These are phyloP conservation scores for Leptodermis oblonga DNA, from an alignment of 257 asterid genomes.

Conservation along the genomic window DNA sequence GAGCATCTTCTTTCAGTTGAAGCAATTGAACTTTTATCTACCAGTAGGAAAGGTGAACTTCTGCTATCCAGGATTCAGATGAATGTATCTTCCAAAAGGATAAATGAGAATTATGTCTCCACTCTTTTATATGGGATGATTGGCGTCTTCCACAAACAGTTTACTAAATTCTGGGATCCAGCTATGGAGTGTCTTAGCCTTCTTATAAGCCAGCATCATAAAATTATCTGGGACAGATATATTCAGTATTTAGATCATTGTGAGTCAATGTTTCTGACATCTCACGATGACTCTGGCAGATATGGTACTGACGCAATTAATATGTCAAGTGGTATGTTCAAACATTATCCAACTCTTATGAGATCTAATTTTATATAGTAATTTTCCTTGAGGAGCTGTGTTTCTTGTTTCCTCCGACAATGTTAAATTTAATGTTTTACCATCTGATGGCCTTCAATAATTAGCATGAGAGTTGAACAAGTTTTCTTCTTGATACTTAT, in stretches of 20 bases:
- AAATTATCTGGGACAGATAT: slow-evolving; percentile 61
- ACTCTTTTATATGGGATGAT: slow-evolving; percentile 58
- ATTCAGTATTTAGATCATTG: slow-evolving; percentile 52
- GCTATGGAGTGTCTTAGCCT: slow-evolving; percentile 69
- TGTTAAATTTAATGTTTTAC: neutral
- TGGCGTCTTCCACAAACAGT: slow-evolving; percentile 74
- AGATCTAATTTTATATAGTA: slow-evolving; percentile 4
- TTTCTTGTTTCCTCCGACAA: neutral
- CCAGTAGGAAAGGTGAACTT: slow-evolving; percentile 59
- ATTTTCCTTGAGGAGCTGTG: neutral
- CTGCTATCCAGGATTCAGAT: slow-evolving; percentile 65
- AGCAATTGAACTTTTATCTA: slow-evolving; percentile 61
- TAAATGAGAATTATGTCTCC: slow-evolving; percentile 56
- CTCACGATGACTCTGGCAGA: slow-evolving; percentile 36
- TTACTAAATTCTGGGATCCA: slow-evolving; percentile 64
- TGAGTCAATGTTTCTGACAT: slow-evolving; percentile 47
- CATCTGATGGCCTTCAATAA: neutral
- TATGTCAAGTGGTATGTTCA: slow-evolving; percentile 48
- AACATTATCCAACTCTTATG: neutral
- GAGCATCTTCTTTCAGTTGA: slow-evolving; percentile 64
- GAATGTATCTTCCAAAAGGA: slow-evolving; percentile 48
- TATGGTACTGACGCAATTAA: slow-evolving; percentile 21
- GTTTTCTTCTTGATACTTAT: neutral
- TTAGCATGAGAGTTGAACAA: neutral
- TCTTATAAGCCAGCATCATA: slow-evolving; percentile 49